A percentile compares a stretch with the other conserved stretches of the same genome.
These are phyloP conservation scores for Fusarium chlamydosporum DNA, from an alignment of 2,329 filamentous ascomycete genomes.

Conservation along the genomic window DNA sequence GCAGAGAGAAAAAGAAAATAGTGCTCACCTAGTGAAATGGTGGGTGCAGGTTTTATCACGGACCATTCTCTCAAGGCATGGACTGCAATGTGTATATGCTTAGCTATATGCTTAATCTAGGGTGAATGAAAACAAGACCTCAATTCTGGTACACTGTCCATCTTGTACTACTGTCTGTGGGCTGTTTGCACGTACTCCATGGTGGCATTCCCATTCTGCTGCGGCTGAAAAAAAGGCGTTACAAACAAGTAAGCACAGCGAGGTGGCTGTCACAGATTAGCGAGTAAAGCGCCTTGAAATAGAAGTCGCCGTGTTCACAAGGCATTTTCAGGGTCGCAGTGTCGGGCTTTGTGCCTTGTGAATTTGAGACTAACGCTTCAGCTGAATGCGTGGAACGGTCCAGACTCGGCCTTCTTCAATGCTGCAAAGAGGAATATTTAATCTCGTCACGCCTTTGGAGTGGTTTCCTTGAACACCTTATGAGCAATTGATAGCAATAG, in stretches of 20 bases:
- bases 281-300: slow-evolving; percentile 2
- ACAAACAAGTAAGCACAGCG: slow-evolving; percentile 23
- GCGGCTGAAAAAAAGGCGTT: background rate
- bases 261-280: slow-evolving; percentile 3
- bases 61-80: too few species aligned
- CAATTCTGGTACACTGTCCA: too few species aligned
- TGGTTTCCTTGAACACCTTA: too few species aligned
- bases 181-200: too few species aligned
- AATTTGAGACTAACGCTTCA: slow-evolving; percentile 35
- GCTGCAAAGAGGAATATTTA: slow-evolving; percentile 16
- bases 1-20: too few species aligned
- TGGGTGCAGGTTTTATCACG: too few species aligned
- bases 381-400: slow-evolving; percentile 44
- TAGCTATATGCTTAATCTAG: too few species aligned
- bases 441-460: background rate
- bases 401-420: slow-evolving; percentile 14
- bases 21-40: too few species aligned
- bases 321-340: slow-evolving; percentile 17
- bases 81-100: too few species aligned
- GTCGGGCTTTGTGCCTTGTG: slow-evolving; percentile 31
- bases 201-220: background rate
- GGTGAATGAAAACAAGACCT: too few species aligned
- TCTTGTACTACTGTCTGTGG: too few species aligned
- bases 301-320: background rate
- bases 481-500: too few species aligned